Evolutionary conservation across 2,329 filamentous ascomycete genomes (phyloP), one percentile per base, ranked within the genome.

Genomic region (Tolypocladium inflatum): DNA sequence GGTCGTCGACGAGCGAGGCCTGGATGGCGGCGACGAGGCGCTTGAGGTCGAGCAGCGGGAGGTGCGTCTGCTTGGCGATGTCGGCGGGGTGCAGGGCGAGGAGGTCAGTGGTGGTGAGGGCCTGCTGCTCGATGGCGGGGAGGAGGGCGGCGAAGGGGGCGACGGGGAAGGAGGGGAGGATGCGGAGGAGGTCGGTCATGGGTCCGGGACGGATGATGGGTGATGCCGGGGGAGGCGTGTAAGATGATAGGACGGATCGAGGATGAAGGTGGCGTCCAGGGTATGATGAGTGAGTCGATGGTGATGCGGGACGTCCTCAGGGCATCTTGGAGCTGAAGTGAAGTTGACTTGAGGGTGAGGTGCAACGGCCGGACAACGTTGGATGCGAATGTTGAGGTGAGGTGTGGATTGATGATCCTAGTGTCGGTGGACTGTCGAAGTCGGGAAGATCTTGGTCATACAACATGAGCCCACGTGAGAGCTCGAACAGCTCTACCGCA

Each of bases 111-210:
- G 89, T 89, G 33, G 89, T 89, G 69, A 99, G 78, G 55, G 80
- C 79, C 66, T 89, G 85, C 70, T 84, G 84, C 75, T 97, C 93
- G 57, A 97, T 82, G 26, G 85, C 84, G 3, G 90, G 87, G 38
- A 97, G 75, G 53, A 97, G 85, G 67, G 88, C 85, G 48, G 86
- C 79, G 74, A 89, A 93, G 61, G 81, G 80, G 68, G 82, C 80
- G 63, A 83, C 80, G 60, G 88, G 82, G 70, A 97, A 95, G 74
- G 85, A 81, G 66, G 93, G 91, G 64, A 97, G 82, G 70, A 95
- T 84, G 70, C 84, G 82, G 69, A 87, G 82, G 69, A 97, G 85
- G 83, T 97, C 93, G 67, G 87, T 91, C 90, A 95, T 95, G 76
- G 72, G 63, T 37, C 48, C 61, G 62, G 53, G 39, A 42, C 39